These are phyloP conservation scores for Plasmodium gallinaceum DNA, from an alignment of 169 alveolate species.

Conservation along the genomic window DNA sequence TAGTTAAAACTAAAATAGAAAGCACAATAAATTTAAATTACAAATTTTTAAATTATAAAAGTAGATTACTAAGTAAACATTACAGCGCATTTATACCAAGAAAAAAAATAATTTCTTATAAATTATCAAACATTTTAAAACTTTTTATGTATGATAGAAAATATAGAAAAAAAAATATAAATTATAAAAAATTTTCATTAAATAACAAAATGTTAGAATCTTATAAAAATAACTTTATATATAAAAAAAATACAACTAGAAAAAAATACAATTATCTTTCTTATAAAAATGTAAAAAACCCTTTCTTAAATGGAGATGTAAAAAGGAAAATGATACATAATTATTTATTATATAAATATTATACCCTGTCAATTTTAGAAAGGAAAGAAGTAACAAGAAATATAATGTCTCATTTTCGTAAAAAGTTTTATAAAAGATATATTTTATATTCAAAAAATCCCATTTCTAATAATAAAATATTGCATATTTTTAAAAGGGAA, in stretches of 20 bases:
- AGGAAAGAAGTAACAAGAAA: constrained; percentile 42
- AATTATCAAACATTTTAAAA: constrained; percentile 2
- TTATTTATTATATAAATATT: constrained; percentile 56
- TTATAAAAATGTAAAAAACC: constrained; percentile 17
- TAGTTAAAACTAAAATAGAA: constrained; percentile 67
- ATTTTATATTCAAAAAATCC: constrained; percentile 37
- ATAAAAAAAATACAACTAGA: constrained; percentile 30
- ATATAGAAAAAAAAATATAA: not conserved
- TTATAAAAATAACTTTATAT: constrained; percentile 47
- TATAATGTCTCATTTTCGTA: constrained; percentile 19
- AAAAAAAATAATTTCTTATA: constrained; percentile 5
- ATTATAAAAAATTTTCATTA: constrained; percentile 8
- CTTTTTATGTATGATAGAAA: constrained; percentile 1
- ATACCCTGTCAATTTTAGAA: constrained; percentile 51
- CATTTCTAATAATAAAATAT: constrained; percentile 34
- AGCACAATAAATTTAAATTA: constrained; percentile 75
- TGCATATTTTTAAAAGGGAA: constrained; percentile 57
- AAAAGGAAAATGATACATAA: constrained; percentile 62
- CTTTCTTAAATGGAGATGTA: constrained; percentile 5
- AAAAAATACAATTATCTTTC: constrained; percentile 42
- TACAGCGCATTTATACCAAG: constrained; percentile 38
- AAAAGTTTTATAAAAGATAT: constrained; percentile 44
- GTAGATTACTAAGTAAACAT: constrained; percentile 47
- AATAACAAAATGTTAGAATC: constrained; percentile 4
- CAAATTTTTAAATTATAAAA: constrained; percentile 64